Conservation (phyloP, 1,284 basidiomycete species). For the Ganoderma multipileum region DNA sequence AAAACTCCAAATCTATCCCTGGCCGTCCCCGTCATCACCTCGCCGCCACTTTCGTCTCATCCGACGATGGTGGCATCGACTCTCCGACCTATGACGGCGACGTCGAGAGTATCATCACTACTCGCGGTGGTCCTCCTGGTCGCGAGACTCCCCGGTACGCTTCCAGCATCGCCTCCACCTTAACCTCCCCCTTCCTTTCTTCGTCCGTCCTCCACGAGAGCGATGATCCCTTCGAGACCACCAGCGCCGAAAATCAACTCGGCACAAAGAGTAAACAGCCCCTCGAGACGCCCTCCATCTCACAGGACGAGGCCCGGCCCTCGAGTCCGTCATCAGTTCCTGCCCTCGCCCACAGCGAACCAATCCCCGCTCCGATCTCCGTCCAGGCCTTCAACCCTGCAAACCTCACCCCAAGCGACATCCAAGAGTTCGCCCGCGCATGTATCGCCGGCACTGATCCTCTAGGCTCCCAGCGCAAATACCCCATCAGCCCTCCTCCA, state of each 20-base stretch:
- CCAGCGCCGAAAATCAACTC: slow-evolving; percentile 30
- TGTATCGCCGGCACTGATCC: slow-evolving; percentile 46
- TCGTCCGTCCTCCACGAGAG: slow-evolving; percentile 28
- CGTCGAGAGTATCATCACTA: slow-evolving; percentile 80
- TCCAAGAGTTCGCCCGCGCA: slow-evolving; percentile 53
- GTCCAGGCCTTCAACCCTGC: slow-evolving; percentile 67
- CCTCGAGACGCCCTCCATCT: slow-evolving; percentile 15
- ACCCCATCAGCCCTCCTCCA: slow-evolving; percentile 88
- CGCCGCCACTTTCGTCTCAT: slow-evolving; percentile 66
- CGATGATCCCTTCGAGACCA: slow-evolving; percentile 20
- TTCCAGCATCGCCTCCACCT: slow-evolving; percentile 54
- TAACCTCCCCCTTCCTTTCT: slow-evolving; percentile 51
- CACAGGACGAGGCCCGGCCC: slow-evolving; percentile 44
- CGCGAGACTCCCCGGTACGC: slow-evolving; percentile 39
- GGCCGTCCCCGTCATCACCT: slow-evolving; percentile 29
- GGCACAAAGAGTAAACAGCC: neutral
- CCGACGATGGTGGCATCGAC: slow-evolving; percentile 74
- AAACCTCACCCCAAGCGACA: slow-evolving; percentile 71
- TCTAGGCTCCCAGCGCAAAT: slow-evolving; percentile 65
- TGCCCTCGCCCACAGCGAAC: slow-evolving; percentile 39
- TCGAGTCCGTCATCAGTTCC: slow-evolving; percentile 58
- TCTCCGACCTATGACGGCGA: slow-evolving; percentile 92
- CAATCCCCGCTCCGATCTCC: slow-evolving; percentile 50
- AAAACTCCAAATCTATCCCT: slow-evolving; percentile 8
- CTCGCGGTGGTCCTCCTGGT: slow-evolving; percentile 51